Evolutionary conservation across 2,329 filamentous ascomycete species (phyloP), one percentile per base, ranked within the genome.

Genomic region (Trichocomaceae sp.): DNA sequence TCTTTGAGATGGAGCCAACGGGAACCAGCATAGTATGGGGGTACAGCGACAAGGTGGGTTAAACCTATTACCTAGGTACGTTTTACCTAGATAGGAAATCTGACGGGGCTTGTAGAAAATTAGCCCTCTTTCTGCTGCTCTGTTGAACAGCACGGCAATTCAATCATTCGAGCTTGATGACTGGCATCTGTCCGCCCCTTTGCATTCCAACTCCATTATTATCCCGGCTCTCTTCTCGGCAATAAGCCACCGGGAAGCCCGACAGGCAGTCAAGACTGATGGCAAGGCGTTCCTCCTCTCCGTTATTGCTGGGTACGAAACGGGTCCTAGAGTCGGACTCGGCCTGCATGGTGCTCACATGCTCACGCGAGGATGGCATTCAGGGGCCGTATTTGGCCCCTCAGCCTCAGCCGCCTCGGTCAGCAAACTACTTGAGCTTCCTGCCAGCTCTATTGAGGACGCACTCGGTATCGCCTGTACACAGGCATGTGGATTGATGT

Each of bases 121-220:
- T 1, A 64, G 64, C 2, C 69, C 72, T 1, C 58, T 77, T 5
- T 58, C 69, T 3, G 75, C 74, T 0, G 69, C 72, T 0, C 55
- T 76, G 1, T 56, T 77, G 6, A 77, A 77, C 58, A 69, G 69
- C 17, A 65, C 72, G 1, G 74, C 73, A 55, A 72, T 76, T 50
- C 75, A 77, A 60, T 72, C 66, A 1, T 71, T 72, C 35, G 74
- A 77, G 57, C 59, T 77, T 1, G 73, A 77, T 56, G 75, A 77
- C 57, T 76, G 65, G 54, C 74, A 77, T 58, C 64, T 59, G 33
- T 61, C 60, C 26, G 74, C 74, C 1, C 75, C 73, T 0, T 54
- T 75, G 2, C 73, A 76, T 59, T 70, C 66, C 1, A 68, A 67
- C 39, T 61, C 64, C 5, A 64, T 76, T 33, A 31, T 75, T 5